Evolutionary conservation across 495 filamentous ascomycete genomes (phyloP), one percentile per base, ranked within the genome.

Genomic region (Neurospora sp.): DNA sequence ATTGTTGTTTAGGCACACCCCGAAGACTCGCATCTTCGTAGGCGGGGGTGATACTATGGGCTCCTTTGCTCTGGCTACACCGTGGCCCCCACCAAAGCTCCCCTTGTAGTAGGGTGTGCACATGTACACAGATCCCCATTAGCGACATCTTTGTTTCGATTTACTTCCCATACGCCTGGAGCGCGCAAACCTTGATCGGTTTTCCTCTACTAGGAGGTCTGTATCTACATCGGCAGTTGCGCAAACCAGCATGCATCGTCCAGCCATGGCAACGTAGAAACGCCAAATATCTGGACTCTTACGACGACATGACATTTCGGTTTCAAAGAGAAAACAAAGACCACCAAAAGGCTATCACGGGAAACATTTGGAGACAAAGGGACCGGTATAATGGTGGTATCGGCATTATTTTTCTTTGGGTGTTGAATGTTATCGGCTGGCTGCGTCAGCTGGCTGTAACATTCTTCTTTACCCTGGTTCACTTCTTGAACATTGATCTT

Each of bases 51-150:
- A 35, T 68, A 59, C 70, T 35, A 70, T 76, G 73, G 65, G 45
- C 45, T 7, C 20, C 20, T 53, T 27, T 10, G 45, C 48, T 59
- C 4, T 14, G 20, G 48, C 22, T 59, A 59, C 48, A 59, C 5
- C 10, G 48, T 59, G 48, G 48, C 48, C 22, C 71, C 59, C 44
- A 70, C 44, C 48, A 16, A 27, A 72, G 73, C 70, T 81, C 81
- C 80, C 73, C 75, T 82, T 81, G 78, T 73, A 78, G 73, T 76
- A 76, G 72, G 77, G 79, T 82, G 77, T 79, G 72, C 73, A 74
- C 14, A 70, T 72, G 38, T 77, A 73, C 78, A 72, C 72, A 71
- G 69, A 70, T 42, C 70, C 68, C 70, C 53, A 35, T 65, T 14
- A 35, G 14, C 27, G 53, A 65, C 70, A 37, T 42, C 22, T 45